Evolutionary conservation across 106 monocot genomes (phyloP).

Genomic region (Xerophyta viscosa): DNA sequence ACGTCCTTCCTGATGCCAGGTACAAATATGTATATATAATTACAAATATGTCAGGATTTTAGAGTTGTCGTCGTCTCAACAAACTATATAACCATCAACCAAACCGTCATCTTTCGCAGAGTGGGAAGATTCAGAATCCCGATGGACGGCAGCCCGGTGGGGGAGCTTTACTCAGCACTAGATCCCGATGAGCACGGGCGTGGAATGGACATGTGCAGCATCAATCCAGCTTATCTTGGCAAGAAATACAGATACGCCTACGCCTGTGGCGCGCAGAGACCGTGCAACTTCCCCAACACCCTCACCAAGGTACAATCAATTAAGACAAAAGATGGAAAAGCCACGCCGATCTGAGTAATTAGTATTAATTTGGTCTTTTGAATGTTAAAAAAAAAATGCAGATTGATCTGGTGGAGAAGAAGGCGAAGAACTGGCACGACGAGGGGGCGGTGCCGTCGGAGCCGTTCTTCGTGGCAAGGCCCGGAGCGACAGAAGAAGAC

Average conservation of each 20-base stretch:
- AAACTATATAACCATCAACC: too few relatives aligned
- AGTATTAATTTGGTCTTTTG: too few relatives aligned
- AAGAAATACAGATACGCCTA: constrained; percentile 80
- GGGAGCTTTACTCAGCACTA: constrained; percentile 55
- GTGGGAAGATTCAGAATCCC: constrained; percentile 90
- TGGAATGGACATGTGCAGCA: constrained; percentile 92
- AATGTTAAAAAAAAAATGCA: too few relatives aligned
- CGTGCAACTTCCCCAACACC: constrained; percentile 97
- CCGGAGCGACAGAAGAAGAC: constrained; percentile 71
- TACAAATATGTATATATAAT: too few relatives aligned
- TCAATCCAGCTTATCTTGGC: constrained; percentile 67
- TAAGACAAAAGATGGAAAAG: too few relatives aligned
- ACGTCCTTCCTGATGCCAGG: constrained; percentile 86
- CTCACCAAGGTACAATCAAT: constrained; percentile 58
- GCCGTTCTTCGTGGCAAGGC: constrained; percentile 85
- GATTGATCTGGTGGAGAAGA: constrained; percentile 75
- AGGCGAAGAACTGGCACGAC: constrained; percentile 81
- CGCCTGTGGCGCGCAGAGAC: constrained; percentile 77
- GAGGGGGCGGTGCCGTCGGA: constrained; percentile 86
- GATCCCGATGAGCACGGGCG: constrained; percentile 80
- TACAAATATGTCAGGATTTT: too few relatives aligned
- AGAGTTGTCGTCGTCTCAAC: too few relatives aligned
- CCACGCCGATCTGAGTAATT: too few relatives aligned
- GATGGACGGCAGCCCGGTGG: constrained; percentile 57
- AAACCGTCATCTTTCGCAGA: too few relatives aligned